These are phyloP conservation scores for Chlamydomonas schloesseri DNA, from an alignment of 139 green algal species.

Conservation along the genomic window DNA sequence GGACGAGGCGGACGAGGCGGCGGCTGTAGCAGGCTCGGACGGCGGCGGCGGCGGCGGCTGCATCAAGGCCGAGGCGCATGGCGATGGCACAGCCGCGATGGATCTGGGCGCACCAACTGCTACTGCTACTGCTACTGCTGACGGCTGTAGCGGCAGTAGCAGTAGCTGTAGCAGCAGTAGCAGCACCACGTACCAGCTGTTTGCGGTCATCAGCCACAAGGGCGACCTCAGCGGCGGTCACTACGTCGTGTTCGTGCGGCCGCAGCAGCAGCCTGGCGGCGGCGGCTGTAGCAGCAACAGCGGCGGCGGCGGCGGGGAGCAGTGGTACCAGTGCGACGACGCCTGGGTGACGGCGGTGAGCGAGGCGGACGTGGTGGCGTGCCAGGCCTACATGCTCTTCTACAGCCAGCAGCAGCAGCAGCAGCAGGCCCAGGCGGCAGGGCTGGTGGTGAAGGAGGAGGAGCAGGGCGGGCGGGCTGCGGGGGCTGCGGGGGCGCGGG, in stretches of 20 bases:
- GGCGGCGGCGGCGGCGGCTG: too few species aligned
- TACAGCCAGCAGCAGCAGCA: conserved; percentile 59
- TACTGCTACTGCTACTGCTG: neutral
- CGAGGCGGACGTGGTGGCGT: conserved; percentile 72
- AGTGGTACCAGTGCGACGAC: conserved; percentile 92
- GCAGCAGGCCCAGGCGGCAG: too few species aligned
- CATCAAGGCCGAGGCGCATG: too few species aligned
- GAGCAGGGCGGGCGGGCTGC: too few species aligned
- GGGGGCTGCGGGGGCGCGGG: too few species aligned
- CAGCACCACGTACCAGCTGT: conserved; percentile 76
- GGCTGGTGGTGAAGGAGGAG: too few species aligned
- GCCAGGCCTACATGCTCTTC: conserved; percentile 94
- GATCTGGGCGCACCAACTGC: neutral
- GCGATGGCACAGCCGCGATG: neutral
- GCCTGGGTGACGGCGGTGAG: conserved; percentile 76
- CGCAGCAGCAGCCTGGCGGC: neutral
- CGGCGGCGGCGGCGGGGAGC: conserved; percentile 7
- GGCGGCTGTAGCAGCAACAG: neutral
- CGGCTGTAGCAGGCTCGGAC: too few species aligned
- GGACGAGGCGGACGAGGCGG: too few species aligned
- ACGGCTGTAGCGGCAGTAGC: too few species aligned
- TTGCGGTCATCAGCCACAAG: conserved; percentile 88
- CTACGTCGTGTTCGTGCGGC: conserved; percentile 84
- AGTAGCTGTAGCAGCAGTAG: too few species aligned
- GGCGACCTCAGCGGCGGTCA: conserved; percentile 84